Percentiles rank a stretch among this genome's conserved stretches.
Conservation (phyloP, 768 basidiomycete species). For the Mycena galericulata region DNA sequence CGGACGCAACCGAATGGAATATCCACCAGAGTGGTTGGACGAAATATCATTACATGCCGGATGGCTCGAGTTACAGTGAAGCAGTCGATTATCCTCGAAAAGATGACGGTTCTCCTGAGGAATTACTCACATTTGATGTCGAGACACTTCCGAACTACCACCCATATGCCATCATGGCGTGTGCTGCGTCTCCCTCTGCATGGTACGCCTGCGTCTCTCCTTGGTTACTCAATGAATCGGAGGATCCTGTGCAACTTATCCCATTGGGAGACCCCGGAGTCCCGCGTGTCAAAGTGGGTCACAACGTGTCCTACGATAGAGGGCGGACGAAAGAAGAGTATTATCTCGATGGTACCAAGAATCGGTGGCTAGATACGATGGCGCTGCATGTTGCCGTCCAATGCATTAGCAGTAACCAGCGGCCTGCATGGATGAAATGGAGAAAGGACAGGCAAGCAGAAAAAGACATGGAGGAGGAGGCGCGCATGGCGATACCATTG, state of each 20-base stretch:
- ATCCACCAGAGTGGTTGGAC: conserved; percentile 84
- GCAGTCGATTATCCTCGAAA: conserved; percentile 71
- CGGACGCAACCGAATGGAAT: conserved; percentile 49
- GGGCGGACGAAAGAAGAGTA: conserved; percentile 90
- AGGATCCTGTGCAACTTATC: conserved; percentile 74
- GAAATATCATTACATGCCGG: conserved; percentile 75
- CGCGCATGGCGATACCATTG: conserved; percentile 66
- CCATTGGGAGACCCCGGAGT: conserved; percentile 69
- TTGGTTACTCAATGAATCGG: conserved; percentile 79
- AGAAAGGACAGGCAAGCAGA: conserved; percentile 75
- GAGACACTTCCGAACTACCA: conserved; percentile 91
- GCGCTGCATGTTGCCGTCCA: conserved; percentile 93
- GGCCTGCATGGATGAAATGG: conserved; percentile 92
- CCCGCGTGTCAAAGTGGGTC: conserved; percentile 85
- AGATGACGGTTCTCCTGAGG: conserved; percentile 72
- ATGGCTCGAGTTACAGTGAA: conserved; percentile 84
- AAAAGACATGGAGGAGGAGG: conserved; percentile 69
- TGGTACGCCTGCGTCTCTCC: conserved; percentile 99
- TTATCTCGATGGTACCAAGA: conserved; percentile 69
- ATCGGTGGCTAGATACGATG: conserved; percentile 94
- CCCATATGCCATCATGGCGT: conserved; percentile 89
- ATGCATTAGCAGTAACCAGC: conserved; percentile 94
- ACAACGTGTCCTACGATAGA: conserved; percentile 96
- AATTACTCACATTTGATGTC: conserved; percentile 91
- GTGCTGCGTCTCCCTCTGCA: conserved; percentile 81